phyloP scores from a whole-genome alignment of 2,329 filamentous ascomycete genomes.

The Pyrenophora graminea region DNA sequence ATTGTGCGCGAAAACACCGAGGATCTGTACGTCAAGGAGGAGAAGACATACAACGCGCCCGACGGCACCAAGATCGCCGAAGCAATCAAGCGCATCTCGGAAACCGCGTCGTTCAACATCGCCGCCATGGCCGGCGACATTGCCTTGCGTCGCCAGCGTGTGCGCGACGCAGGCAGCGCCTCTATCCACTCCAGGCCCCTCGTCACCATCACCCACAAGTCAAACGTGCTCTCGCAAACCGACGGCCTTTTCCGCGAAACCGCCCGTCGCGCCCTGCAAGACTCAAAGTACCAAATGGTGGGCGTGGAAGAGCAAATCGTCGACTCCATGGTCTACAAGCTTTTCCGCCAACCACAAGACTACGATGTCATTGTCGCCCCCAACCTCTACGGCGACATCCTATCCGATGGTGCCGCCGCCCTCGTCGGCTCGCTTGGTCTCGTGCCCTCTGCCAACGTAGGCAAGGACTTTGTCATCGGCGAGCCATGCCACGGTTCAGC shows the following conservation, averaged over 20 bases:
- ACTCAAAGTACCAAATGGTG: slow-evolving; percentile 65
- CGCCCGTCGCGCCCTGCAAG: slow-evolving; percentile 72
- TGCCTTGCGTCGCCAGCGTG: slow-evolving; percentile 80
- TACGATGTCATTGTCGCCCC: slow-evolving; percentile 99
- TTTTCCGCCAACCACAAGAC: slow-evolving; percentile 90
- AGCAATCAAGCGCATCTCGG: slow-evolving; percentile 95
- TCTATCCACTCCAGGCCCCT: slow-evolving; percentile 71
- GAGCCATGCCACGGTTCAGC: slow-evolving; percentile 97
- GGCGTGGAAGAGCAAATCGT: slow-evolving; percentile 95
- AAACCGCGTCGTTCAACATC: slow-evolving; percentile 83
- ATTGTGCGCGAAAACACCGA: slow-evolving; percentile 99
- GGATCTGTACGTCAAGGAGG: slow-evolving; percentile 97
- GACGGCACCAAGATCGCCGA: slow-evolving; percentile 84
- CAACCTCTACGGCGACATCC: slow-evolving; percentile 95
- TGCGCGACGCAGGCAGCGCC: slow-evolving; percentile 63
- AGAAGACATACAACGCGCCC: slow-evolving; percentile 76
- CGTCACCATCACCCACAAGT: slow-evolving; percentile 98
- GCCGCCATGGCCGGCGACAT: slow-evolving; percentile 94
- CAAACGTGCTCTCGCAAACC: slow-evolving; percentile 93
- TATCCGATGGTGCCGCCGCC: slow-evolving; percentile 93
- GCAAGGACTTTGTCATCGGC: slow-evolving; percentile 90
- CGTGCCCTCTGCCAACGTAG: slow-evolving; percentile 93
- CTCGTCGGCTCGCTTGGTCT: slow-evolving; percentile 90
- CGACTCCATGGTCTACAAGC: slow-evolving; percentile 99
- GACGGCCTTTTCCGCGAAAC: slow-evolving; percentile 92